Percentiles rank a stretch among this genome's conserved stretches.
Conservation (phyloP, 768 basidiomycete genomes). For the Mycena leptocephala region DNA sequence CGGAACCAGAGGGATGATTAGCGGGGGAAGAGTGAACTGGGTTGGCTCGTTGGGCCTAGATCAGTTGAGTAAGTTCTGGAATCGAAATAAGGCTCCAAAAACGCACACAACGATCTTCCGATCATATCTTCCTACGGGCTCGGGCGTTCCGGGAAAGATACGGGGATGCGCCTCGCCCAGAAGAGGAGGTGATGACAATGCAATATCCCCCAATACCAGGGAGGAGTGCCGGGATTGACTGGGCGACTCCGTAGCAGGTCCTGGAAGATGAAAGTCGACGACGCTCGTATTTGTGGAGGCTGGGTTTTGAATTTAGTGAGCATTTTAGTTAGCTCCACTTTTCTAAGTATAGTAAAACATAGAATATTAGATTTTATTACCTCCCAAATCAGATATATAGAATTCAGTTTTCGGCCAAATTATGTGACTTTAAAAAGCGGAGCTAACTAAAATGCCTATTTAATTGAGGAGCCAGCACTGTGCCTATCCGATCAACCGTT, state of each 20-base stretch:
- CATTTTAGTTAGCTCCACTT: too few relatives aligned
- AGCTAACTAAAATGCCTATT: too few relatives aligned
- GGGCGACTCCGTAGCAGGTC: slow-evolving; percentile 4
- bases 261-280: not conserved
- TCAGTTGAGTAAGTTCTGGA: not conserved
- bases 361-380: too few relatives aligned
- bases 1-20: slow-evolving; percentile 16
- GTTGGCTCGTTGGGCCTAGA: slow-evolving; percentile 19
- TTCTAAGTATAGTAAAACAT: too few relatives aligned
- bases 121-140: slow-evolving; percentile 11
- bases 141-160: slow-evolving; percentile 23
- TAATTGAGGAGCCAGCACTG: too few relatives aligned
- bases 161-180: slow-evolving; percentile 18
- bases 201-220: slow-evolving; percentile 15
- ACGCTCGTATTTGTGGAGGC: slow-evolving; percentile 22
- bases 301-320: too few relatives aligned
- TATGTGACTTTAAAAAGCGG: too few relatives aligned
- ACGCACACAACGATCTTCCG: slow-evolving; percentile 10
- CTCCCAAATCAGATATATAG: too few relatives aligned
- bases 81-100: not conserved
- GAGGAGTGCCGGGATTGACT: not conserved
- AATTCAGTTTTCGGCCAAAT: too few relatives aligned
- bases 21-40: slow-evolving; percentile 10
- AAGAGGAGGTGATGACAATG: not conserved
- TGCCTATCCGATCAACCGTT: too few relatives aligned